A percentile compares a stretch with the other conserved stretches of the same genome.
These are phyloP conservation scores for Lipomyces japonicus DNA, from an alignment of 805 yeast genomes.

Conservation along the genomic window DNA sequence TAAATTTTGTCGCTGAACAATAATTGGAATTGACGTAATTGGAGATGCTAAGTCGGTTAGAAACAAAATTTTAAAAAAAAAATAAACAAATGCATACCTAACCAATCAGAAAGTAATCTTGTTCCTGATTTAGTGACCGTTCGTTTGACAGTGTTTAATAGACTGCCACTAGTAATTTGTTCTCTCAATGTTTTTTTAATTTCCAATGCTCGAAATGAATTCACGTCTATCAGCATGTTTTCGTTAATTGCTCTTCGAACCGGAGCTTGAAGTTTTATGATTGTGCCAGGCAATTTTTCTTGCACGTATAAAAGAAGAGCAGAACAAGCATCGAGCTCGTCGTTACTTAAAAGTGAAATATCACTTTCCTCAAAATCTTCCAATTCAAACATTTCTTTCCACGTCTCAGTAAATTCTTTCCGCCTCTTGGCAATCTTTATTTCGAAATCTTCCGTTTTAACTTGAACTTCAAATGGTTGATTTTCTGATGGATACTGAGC, in stretches of 20 bases:
- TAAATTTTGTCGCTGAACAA: conserved; percentile 52
- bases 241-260: conserved; percentile 49
- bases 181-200: conserved; percentile 30
- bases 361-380: conserved; percentile 30
- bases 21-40: conserved; percentile 53
- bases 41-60: conserved; percentile 52
- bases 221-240: conserved; percentile 72
- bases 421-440: neutral
- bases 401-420: conserved; percentile 3
- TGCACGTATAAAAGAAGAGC: conserved; percentile 63
- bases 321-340: conserved; percentile 59
- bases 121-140: conserved; percentile 83
- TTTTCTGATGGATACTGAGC: neutral
- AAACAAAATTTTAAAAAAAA: neutral
- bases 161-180: conserved; percentile 30
- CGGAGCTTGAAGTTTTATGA: conserved; percentile 65
- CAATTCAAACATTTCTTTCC: conserved; percentile 18
- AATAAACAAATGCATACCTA: conserved; percentile 34
- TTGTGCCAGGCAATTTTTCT: conserved; percentile 67
- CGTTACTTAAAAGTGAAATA: conserved; percentile 41
- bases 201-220: conserved; percentile 61
- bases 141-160: conserved; percentile 62
- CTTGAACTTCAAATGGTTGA: neutral
- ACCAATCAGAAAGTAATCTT: conserved; percentile 74
- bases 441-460: neutral